These are phyloP conservation scores for Sarocladium oryzae DNA, from an alignment of 2,329 filamentous ascomycete genomes.

Conservation along the genomic window DNA sequence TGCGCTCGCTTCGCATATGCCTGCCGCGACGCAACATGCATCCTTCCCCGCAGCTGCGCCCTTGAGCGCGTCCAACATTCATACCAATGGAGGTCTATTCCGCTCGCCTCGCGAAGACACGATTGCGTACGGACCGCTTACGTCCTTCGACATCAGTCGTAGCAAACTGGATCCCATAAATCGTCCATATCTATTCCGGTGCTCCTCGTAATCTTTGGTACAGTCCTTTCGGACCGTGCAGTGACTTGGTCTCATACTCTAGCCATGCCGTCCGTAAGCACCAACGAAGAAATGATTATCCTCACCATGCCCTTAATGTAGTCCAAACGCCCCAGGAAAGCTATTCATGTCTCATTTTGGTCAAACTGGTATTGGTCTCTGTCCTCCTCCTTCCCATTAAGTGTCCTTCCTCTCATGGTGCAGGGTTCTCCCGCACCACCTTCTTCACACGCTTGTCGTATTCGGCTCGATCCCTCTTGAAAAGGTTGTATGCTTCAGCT, in stretches of 20 bases:
- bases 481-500: conserved; percentile 94
- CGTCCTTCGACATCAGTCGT: too few relatives aligned
- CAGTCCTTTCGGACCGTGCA: neutral
- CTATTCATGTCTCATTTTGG: neutral
- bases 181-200: neutral
- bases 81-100: too few relatives aligned
- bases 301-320: neutral
- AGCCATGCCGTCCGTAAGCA: neutral
- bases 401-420: conserved; percentile 41
- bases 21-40: neutral
- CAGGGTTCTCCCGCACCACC: conserved; percentile 84
- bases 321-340: conserved; percentile 8
- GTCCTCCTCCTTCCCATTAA: conserved; percentile 13
- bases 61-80: too few relatives aligned
- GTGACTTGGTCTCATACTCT: neutral
- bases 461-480: conserved; percentile 79
- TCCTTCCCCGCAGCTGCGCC: neutral
- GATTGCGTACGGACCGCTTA: too few relatives aligned
- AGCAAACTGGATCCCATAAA: neutral
- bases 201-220: neutral
- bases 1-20: neutral
- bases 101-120: too few relatives aligned
- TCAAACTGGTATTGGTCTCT: neutral
- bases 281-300: neutral
- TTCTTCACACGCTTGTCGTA: conserved; percentile 86